Conservation (phyloP, 352 stramenopile genomes). For the Phytophthora colocasiae region DNA sequence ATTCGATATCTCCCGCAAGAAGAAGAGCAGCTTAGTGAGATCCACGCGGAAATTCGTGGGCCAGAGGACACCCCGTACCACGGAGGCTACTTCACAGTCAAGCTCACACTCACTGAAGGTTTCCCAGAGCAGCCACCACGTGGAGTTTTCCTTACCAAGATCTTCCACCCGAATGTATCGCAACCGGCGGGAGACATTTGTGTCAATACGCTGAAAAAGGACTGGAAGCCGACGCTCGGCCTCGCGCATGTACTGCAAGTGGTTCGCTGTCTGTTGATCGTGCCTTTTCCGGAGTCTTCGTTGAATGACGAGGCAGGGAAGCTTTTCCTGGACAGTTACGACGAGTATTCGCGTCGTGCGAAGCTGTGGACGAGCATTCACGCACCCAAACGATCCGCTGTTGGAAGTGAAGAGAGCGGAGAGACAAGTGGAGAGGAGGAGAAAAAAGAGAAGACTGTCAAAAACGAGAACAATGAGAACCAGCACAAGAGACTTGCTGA, state of each 20-base stretch:
- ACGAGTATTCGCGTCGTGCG: constrained; percentile 94
- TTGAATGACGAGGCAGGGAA: constrained; percentile 99
- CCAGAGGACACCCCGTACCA: constrained; percentile 98
- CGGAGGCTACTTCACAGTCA: constrained; percentile 95
- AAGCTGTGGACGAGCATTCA: constrained; percentile 93
- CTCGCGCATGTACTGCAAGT: constrained; percentile 98
- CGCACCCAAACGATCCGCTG: constrained; percentile 60
- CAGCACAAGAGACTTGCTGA: constrained; percentile 32
- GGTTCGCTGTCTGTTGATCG: constrained; percentile 99
- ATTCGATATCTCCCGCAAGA: constrained; percentile 94
- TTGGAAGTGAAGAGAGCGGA: constrained; percentile 24
- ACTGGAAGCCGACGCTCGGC: constrained; percentile 96
- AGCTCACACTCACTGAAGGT: constrained; percentile 92
- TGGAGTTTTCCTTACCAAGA: constrained; percentile 98
- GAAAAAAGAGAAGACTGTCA: constrained; percentile 24
- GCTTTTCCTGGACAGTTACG: constrained; percentile 99
- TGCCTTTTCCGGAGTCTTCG: constrained; percentile 98
- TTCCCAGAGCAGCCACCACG: constrained; percentile 88
- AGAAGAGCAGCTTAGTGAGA: constrained; percentile 90
- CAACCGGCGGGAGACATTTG: constrained; percentile 97
- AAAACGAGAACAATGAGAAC: constrained; percentile 3
- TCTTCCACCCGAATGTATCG: constrained; percentile 99
- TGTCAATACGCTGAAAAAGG: constrained; percentile 99
- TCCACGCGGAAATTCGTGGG: constrained; percentile 96
- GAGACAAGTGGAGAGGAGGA: constrained; percentile 35